phyloP scores from a whole-genome alignment of 495 filamentous ascomycete genomes.

The Pyronema omphalodes region DNA sequence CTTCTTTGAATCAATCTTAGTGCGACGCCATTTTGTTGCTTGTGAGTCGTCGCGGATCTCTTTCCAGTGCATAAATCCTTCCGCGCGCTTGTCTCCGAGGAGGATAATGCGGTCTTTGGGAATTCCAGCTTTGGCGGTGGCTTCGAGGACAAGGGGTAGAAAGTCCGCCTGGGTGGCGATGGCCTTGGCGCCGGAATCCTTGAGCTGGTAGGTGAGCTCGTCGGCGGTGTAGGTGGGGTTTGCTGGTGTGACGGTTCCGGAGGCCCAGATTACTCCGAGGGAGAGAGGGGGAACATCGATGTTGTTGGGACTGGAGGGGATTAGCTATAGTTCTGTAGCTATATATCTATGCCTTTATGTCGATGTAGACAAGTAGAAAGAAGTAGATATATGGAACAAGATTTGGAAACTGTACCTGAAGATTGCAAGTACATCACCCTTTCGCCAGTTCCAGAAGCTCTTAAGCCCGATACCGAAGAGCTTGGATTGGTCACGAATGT shows the following conservation, averaged over 20 bases:
- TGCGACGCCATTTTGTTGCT: conserved; percentile 25
- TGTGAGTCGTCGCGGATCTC: conserved; percentile 44
- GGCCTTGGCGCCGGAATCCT: conserved; percentile 58
- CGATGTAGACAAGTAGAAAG: too few relatives aligned
- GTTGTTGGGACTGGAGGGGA: conserved; percentile 42
- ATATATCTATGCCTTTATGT: too few relatives aligned
- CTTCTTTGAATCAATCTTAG: conserved; percentile 34
- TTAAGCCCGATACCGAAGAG: conserved; percentile 68
- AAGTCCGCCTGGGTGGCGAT: conserved; percentile 52
- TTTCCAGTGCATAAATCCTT: conserved; percentile 55
- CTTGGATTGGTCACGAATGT: conserved; percentile 43
- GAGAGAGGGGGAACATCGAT: conserved; percentile 53
- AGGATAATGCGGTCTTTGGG: conserved; percentile 50
- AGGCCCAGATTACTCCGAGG: conserved; percentile 72
- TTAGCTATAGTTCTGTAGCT: too few relatives aligned
- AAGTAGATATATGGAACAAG: background rate
- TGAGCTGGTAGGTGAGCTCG: conserved; percentile 75
- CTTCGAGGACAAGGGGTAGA: conserved; percentile 42
- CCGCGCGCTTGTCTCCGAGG: conserved; percentile 47
- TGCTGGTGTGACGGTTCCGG: conserved; percentile 60
- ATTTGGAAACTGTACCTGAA: conserved; percentile 24
- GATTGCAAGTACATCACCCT: conserved; percentile 57
- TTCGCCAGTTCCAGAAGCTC: conserved; percentile 52
- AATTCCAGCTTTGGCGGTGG: conserved; percentile 50
- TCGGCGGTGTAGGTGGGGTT: conserved; percentile 77